Evolutionary conservation across 2,329 filamentous ascomycete genomes (phyloP).

Genomic region (Zelopaecilomyces penicillatus): DNA sequence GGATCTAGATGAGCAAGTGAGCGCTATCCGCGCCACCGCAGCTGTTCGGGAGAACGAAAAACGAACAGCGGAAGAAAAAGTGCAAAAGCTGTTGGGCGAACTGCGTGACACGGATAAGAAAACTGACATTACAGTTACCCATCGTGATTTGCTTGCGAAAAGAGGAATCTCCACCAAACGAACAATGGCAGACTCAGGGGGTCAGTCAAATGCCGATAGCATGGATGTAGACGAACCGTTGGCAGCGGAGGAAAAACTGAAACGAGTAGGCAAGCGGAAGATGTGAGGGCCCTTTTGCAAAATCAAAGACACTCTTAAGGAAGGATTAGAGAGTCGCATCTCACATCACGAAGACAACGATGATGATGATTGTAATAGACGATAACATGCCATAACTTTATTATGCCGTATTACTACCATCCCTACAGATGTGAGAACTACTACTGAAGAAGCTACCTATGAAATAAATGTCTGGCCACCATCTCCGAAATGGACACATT

Average conservation of each 20-base stretch:
- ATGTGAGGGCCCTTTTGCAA: slow-evolving; percentile 26
- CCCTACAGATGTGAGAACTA: slow-evolving; percentile 1
- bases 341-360: slow-evolving; percentile 19
- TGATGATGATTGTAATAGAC: slow-evolving; percentile 16
- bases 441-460: slow-evolving; percentile 5
- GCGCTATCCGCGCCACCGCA: slow-evolving; percentile 53
- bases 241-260: slow-evolving; percentile 38
- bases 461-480: slow-evolving; percentile 11
- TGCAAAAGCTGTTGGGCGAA: slow-evolving; percentile 41
- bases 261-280: slow-evolving; percentile 45
- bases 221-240: slow-evolving; percentile 51
- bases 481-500: slow-evolving; percentile 11
- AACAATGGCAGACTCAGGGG: slow-evolving; percentile 34
- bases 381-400: slow-evolving; percentile 15
- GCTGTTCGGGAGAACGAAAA: slow-evolving; percentile 43
- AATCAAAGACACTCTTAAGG: background rate
- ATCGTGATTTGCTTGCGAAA: slow-evolving; percentile 18
- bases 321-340: background rate
- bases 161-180: slow-evolving; percentile 22
- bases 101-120: slow-evolving; percentile 34
- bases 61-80: slow-evolving; percentile 35
- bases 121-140: slow-evolving; percentile 12
- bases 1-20: slow-evolving; percentile 69
- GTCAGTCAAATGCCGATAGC: slow-evolving; percentile 36
- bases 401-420: slow-evolving; percentile 4